Percentiles rank a stretch among this genome's conserved stretches.
phyloP scores from a whole-genome alignment of 352 stramenopile genomes.

The Phytophthora fragariaefolia region DNA sequence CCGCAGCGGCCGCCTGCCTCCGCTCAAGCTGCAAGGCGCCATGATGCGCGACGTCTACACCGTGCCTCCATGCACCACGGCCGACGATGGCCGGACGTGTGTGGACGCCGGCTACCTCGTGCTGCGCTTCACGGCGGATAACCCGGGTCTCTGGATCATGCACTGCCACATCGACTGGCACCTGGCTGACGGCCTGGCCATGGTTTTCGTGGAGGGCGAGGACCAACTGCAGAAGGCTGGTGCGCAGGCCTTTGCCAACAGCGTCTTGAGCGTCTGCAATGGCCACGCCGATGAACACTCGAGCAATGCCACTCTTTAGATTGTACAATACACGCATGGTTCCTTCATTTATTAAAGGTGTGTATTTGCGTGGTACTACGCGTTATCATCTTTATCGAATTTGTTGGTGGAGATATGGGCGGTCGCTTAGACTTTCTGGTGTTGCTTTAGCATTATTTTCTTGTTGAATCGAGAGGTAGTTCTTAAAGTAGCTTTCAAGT shows the following conservation, averaged over 20 bases:
- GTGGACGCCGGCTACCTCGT: slow-evolving; percentile 25
- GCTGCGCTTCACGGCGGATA: slow-evolving; percentile 35
- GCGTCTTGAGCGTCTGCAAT: slow-evolving; percentile 11
- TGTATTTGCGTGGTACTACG: too few species aligned
- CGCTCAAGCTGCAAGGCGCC: slow-evolving; percentile 16
- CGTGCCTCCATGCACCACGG: slow-evolving; percentile 11
- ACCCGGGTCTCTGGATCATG: slow-evolving; percentile 33
- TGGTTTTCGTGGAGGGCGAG: slow-evolving; percentile 20
- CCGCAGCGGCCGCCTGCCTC: too few species aligned
- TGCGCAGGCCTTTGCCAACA: slow-evolving; percentile 1
- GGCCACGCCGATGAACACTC: too few species aligned
- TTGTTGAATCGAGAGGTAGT: too few species aligned
- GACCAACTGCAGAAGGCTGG: slow-evolving; percentile 2
- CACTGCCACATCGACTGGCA: slow-evolving; percentile 43
- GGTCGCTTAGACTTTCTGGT: too few species aligned
- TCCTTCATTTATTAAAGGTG: too few species aligned
- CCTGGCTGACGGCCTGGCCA: slow-evolving; percentile 22
- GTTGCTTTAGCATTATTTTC: too few species aligned
- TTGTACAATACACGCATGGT: too few species aligned
- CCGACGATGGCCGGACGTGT: slow-evolving; percentile 11
- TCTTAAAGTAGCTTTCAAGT: too few species aligned
- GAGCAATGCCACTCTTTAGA: too few species aligned
- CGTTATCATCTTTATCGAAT: too few species aligned
- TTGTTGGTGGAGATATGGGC: too few species aligned
- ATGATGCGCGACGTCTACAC: slow-evolving; percentile 28